A percentile compares a stretch with the other conserved stretches of the same genome.
Evolutionary conservation across 2,329 filamentous ascomycete species (phyloP).

Genomic region (Ceratocystis harringtonii): DNA sequence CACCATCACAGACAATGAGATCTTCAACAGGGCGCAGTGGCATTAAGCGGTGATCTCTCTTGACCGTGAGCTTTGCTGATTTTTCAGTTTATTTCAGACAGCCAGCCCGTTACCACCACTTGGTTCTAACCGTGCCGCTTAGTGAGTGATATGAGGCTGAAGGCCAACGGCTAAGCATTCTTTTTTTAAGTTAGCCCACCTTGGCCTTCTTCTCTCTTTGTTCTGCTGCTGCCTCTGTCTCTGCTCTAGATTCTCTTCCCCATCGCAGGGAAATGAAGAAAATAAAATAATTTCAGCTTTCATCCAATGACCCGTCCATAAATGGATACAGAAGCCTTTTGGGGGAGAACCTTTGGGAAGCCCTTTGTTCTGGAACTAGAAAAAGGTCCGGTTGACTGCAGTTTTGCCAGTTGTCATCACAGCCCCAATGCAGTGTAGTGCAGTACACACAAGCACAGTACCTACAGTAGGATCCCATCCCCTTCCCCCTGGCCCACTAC

Average conservation of each 20-base stretch:
- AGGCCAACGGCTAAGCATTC: neutral
- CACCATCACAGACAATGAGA: neutral
- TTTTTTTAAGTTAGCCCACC: neutral
- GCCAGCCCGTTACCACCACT: neutral
- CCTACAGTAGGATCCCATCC: neutral
- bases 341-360: no score
- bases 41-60: neutral
- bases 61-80: no score
- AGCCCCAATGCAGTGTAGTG: neutral
- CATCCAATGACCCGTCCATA: neutral
- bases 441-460: neutral
- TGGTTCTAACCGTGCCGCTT: neutral
- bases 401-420: slow-evolving; percentile 3
- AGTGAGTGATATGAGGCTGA: neutral
- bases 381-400: slow-evolving; percentile 2
- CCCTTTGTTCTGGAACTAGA: neutral
- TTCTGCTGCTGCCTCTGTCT: neutral
- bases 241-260: neutral
- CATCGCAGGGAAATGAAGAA: neutral
- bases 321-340: neutral
- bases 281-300: neutral
- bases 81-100: neutral
- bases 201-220: no score
- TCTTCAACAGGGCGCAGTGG: neutral
- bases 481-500: neutral